phyloP scores from a whole-genome alignment of 495 filamentous ascomycete species.

The Staphylotrichum longicolle region DNA sequence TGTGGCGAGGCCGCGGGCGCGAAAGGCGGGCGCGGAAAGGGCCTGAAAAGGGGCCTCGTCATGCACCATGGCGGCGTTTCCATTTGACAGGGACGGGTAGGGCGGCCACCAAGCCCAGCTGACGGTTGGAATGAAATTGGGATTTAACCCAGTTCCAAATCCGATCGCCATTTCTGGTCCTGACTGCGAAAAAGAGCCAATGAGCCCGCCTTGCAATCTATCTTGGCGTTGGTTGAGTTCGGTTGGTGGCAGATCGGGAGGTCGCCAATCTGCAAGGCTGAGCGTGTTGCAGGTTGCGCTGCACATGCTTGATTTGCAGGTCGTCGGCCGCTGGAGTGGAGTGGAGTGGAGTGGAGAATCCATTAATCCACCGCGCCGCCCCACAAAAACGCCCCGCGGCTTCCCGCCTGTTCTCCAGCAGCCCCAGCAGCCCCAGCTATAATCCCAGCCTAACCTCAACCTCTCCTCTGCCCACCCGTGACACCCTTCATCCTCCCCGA shows the following conservation, averaged over 20 bases:
- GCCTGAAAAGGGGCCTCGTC: background rate
- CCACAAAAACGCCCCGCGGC: constrained; percentile 14
- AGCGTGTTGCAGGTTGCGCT: background rate
- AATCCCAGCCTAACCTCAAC: constrained; percentile 10
- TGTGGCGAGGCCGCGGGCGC: constrained; percentile 10
- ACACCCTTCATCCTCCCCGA: background rate
- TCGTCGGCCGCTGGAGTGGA: background rate
- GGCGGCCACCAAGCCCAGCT: background rate
- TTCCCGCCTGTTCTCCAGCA: background rate
- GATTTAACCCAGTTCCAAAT: background rate
- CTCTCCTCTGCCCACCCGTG: background rate
- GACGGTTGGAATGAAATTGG: background rate
- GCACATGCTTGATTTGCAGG: background rate
- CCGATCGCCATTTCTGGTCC: background rate
- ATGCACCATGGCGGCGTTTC: constrained; percentile 2
- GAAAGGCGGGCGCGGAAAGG: background rate
- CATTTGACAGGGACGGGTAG: background rate
- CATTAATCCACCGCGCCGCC: constrained; percentile 2
- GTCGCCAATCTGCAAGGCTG: background rate
- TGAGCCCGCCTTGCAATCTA: background rate
- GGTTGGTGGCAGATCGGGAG: background rate
- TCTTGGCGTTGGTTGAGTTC: no score
- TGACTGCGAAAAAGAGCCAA: background rate
- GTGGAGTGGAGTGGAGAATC: constrained; percentile 1
- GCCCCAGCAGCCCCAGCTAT: background rate